phyloP scores from a whole-genome alignment of 1,139 yeast genomes.

The Yamadazyma jaroonii region DNA sequence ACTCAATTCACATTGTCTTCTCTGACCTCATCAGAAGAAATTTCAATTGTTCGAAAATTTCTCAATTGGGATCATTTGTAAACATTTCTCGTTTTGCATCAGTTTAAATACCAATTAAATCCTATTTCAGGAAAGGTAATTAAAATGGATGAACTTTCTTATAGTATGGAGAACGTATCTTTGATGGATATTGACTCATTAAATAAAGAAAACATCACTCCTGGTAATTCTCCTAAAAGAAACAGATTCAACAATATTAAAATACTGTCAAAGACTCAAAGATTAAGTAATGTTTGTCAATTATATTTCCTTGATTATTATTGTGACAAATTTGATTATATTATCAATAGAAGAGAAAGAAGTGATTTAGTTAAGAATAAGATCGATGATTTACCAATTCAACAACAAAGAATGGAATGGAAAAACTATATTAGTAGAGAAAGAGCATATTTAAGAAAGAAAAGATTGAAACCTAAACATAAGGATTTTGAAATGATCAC shows the following conservation, averaged over 20 bases:
- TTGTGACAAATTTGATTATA: conserved; percentile 93
- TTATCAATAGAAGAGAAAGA: conserved; percentile 82
- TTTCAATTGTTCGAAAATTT: neutral
- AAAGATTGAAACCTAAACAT: conserved; percentile 88
- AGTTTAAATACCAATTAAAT: conserved; percentile 4
- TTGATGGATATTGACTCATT: conserved; percentile 44
- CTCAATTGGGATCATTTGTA: conserved; percentile 10
- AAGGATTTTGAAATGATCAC: conserved; percentile 95
- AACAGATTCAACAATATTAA: conserved; percentile 32
- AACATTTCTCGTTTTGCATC: conserved; percentile 11
- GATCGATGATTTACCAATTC: conserved; percentile 34
- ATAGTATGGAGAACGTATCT: conserved; percentile 46
- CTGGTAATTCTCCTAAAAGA: conserved; percentile 34
- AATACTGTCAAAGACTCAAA: conserved; percentile 72
- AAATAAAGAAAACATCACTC: conserved; percentile 48
- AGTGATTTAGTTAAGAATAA: conserved; percentile 62
- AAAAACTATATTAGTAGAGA: conserved; percentile 80
- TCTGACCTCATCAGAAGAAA: neutral
- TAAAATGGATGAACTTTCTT: conserved; percentile 38
- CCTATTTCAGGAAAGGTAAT: neutral
- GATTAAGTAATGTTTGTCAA: conserved; percentile 83
- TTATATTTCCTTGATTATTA: conserved; percentile 89
- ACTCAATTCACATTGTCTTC: too few species aligned
- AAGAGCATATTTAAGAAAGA: conserved; percentile 77
- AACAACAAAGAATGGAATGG: conserved; percentile 71